Evolutionary conservation across 768 basidiomycete species (phyloP), one percentile per base, ranked within the genome.

Genomic region (Calvatia gigantea): DNA sequence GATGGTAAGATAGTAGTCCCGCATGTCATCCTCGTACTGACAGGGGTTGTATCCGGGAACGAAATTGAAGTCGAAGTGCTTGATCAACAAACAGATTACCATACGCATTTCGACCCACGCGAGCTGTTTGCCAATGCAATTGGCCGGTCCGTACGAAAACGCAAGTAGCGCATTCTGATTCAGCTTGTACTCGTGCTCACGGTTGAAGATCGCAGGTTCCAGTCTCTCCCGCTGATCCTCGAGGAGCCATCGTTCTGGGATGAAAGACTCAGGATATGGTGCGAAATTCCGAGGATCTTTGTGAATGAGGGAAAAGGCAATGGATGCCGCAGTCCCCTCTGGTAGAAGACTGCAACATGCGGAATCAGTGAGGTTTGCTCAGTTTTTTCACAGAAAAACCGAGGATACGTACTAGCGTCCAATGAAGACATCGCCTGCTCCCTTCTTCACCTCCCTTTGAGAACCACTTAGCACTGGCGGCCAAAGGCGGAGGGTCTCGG

Each of bases 101-200:
- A 73, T 70, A 6, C 71, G 65, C 65, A 76, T 62, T 50, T 75
- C 73, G 47, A 69, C 57, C 56, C 65, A 63, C 3, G 73, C 74
- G 46, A 75, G 55, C 45, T 63, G 62, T 44, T 64, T 74, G 17
- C 81, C 81, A 11, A 72, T 75, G 60, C 83, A 83, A 59, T 79
- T 79, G 14, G 73, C 71, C 9, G 80, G 79, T 0, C 82, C 81
- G 39, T 67, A 64, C 28, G 72, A 73, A 57, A 74, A 76, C 6
- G 73, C 71, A 19, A 73, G 67, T 3, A 56, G 59, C 8, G 60
- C 59, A 12, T 50, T 60, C 15, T 54, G 44, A 59, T 70, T 68
- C 47, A 69, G 58, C 17, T 66, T 62, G 65, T 27, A 64, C 56
- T 29, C 53, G 56, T 42, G 62, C 50, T 25, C 52, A 48, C 64